Evolutionary conservation across 2,329 filamentous ascomycete species (phyloP).

Genomic region (Pestalotiopsis sp.): DNA sequence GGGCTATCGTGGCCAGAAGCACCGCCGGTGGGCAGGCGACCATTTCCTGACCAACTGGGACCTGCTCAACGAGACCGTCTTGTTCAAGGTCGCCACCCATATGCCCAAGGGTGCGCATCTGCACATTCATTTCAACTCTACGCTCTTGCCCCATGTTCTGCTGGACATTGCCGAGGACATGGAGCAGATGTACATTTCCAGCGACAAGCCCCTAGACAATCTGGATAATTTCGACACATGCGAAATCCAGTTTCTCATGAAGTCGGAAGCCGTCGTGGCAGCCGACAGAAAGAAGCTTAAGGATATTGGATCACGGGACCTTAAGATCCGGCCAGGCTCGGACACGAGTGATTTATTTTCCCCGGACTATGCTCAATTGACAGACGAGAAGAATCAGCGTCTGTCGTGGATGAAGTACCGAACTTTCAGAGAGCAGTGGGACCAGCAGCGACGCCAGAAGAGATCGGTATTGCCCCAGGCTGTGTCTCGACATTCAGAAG

Average conservation of each 20-base stretch:
- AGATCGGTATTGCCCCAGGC: not conserved
- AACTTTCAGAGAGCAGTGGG: constrained; percentile 32
- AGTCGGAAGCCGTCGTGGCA: not conserved
- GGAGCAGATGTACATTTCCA: constrained; percentile 71
- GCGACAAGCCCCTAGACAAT: constrained; percentile 51
- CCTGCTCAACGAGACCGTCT: constrained; percentile 55
- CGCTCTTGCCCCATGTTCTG: constrained; percentile 62
- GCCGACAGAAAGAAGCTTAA: not conserved
- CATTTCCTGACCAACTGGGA: constrained; percentile 61
- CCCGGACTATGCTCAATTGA: not conserved
- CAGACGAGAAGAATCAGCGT: not conserved
- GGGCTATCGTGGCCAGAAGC: constrained; percentile 39
- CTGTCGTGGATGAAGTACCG: constrained; percentile 6
- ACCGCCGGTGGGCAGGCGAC: constrained; percentile 51
- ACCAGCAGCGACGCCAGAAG: constrained; percentile 39
- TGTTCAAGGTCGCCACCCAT: constrained; percentile 57
- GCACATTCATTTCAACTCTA: constrained; percentile 80
- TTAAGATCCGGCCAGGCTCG: not conserved
- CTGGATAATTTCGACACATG: constrained; percentile 50
- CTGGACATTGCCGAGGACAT: constrained; percentile 57
- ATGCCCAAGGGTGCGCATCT: constrained; percentile 75
- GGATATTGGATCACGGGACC: not conserved
- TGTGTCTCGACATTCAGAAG: constrained; percentile 13
- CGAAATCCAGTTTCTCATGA: constrained; percentile 65
- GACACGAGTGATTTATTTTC: not conserved